Base-by-base conservation (phyloP, 2,329 filamentous ascomycete genomes). In the Chalaropsis ovoidea region DNA sequence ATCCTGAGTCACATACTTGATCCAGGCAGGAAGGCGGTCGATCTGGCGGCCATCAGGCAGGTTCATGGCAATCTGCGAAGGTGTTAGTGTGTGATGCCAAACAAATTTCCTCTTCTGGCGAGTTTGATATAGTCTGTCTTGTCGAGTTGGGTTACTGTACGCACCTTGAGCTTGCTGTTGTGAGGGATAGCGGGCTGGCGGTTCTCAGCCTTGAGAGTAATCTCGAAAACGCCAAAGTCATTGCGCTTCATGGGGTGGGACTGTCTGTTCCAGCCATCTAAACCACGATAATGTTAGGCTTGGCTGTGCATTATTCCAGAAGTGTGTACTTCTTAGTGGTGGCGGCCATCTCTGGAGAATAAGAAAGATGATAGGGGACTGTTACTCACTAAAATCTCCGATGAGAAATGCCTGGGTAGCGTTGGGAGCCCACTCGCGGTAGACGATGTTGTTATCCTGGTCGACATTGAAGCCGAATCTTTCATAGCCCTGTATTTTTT, bases 341-440 rank as follows among this genome's bases (percentile, higher is more conserved):
- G 19, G 47, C 17, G 13, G 11, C 41, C 15, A 58, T 64, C 1
- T 39, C 1, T 6, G 35, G 31, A 3, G 31, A 39, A 27, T 6
- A 52, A 52, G 10, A 22, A 52, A 27, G 11, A 58, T 5, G 24
- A 58, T 10, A 39, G 47, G 22, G 24, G 42, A 17, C 27, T 5
- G 15, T 47, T 65, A 74, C 86, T 70, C 79, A 92, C 88, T 99
- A 80, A 97, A 99, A 71, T 97, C 94, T 68, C 94, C 94, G 71
- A 95, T 87, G 63, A 99, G 82, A 74, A 86, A 91, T 62, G 94
- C 94, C 72, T 88, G 81, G 49, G 84, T 80, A 64, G 91, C 93
- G 78, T 91, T 95, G 31, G 94, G 92, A 0, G 94, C 94, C 94
- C 94, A 99, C 81, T 99, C 94, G 70, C 90, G 84, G 76, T 99